Evolutionary conservation across 169 alveolate genomes (phyloP), one percentile per base, ranked within the genome.

Genomic region (Plasmodium gallinaceum): DNA sequence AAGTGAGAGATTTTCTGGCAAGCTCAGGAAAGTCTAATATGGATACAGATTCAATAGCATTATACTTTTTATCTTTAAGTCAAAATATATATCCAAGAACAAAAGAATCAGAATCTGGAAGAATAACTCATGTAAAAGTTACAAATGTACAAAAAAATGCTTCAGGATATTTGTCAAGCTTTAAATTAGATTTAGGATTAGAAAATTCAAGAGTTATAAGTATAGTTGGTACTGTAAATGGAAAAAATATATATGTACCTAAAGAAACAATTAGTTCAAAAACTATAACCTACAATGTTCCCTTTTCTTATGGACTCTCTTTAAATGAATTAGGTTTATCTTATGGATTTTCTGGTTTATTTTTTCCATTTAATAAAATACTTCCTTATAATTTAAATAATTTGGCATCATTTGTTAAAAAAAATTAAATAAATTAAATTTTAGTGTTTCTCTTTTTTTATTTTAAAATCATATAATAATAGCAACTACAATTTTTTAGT

Each of bases 191-290:
- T 26, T 37, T 83, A 39, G 70, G 65, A 14, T 60, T 83, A 4
- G 89, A 62, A 42, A 58, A 76, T 39, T 62, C 74, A 10, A 64
- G 58, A n/a, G 22, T 20, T 5, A 52, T 46, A 18, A 48, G 76
- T 5, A 12, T 16, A 12, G 51, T 62, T 14, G 89, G 46, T 18
- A 18, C 26, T 22, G 89, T 76, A 7, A 48, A 64, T 5, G 89
- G 89, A 9, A 76, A 76, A 68, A 76, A 76, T 20, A 20, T 76
- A 39, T 64, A 18, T 18, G 64, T 76, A 37, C 89, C 89, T 8
- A 37, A 54, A n/a, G 51, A 7, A 6, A 7, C 62, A 37, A n/a
- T 16, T 2, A 32, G 46, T 51, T 39, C 12, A 9, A 14, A 16
- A 26, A 37, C 54, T n/a, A 24, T 43, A n/a, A 45, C 76, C 1